Percentiles rank a stretch among this genome's conserved stretches.
phyloP scores from a whole-genome alignment of 1,139 yeast species.

The Diutina rugosa region DNA sequence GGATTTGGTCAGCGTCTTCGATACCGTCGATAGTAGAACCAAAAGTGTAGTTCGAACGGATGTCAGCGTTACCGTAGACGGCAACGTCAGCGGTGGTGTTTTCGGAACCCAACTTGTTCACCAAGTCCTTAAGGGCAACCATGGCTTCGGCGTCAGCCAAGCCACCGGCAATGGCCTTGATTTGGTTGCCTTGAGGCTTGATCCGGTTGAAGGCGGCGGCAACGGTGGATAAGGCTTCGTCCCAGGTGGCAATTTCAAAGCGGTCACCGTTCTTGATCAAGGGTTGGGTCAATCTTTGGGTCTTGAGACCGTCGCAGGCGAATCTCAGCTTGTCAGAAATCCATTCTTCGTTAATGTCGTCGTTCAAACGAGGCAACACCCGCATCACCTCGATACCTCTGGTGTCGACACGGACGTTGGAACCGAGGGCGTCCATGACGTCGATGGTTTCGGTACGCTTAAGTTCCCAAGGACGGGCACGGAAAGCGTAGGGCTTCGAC shows the following conservation, averaged over 20 bases:
- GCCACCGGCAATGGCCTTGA: conserved; percentile 77
- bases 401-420: conserved; percentile 74
- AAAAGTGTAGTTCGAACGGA: conserved; percentile 72
- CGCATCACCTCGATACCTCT: conserved; percentile 86
- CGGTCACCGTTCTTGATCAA: conserved; percentile 59
- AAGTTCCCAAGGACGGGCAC: conserved; percentile 90
- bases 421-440: conserved; percentile 76
- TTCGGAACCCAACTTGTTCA: conserved; percentile 70
- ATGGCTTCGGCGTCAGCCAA: conserved; percentile 73
- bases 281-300: conserved; percentile 79
- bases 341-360: conserved; percentile 88
- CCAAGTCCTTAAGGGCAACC: conserved; percentile 71
- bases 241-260: conserved; percentile 78
- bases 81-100: conserved; percentile 64
- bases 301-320: conserved; percentile 77
- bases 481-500: conserved; percentile 81
- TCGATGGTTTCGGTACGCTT: conserved; percentile 84
- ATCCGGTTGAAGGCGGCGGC: conserved; percentile 49
- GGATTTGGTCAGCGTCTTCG: conserved; percentile 71
- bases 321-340: conserved; percentile 79
- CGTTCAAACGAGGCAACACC: conserved; percentile 76
- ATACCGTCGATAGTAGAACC: conserved; percentile 72
- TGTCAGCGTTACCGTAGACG: conserved; percentile 52
- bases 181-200: conserved; percentile 55
- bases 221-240: conserved; percentile 65